Percentiles rank a stretch among this genome's conserved stretches.
Conservation (phyloP, 257 asterid species). For the Nicotiana knightiana region DNA sequence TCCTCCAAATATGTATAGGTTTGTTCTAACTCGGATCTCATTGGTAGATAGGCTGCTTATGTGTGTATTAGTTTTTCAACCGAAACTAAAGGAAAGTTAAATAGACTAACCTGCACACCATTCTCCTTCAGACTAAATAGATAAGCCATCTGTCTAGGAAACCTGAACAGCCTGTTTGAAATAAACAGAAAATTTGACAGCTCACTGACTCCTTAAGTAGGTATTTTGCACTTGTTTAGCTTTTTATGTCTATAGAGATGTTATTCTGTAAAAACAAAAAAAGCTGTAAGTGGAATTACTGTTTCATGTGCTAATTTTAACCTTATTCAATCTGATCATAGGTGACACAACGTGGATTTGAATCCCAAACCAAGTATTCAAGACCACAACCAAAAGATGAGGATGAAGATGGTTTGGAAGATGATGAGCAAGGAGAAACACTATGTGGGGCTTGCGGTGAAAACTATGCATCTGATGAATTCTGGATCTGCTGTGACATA, state of each 20-base stretch:
- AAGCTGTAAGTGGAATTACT: background rate
- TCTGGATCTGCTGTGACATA: constrained; percentile 79
- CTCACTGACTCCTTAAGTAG: background rate
- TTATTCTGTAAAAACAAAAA: background rate
- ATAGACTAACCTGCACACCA: background rate
- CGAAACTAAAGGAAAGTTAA: background rate
- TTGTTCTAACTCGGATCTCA: background rate
- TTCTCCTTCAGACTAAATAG: background rate
- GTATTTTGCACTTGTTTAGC: background rate
- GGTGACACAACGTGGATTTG: constrained; percentile 5
- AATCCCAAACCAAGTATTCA: constrained; percentile 38
- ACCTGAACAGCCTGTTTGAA: background rate
- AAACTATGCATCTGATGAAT: constrained; percentile 59
- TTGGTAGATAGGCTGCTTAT: background rate
- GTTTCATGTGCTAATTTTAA: background rate
- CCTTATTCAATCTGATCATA: background rate
- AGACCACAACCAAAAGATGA: constrained; percentile 42
- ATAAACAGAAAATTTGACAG: background rate
- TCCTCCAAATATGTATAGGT: background rate
- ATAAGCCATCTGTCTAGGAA: background rate
- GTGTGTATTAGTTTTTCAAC: background rate
- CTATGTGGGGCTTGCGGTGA: constrained; percentile 71
- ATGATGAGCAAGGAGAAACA: constrained; percentile 60
- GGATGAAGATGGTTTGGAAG: constrained; percentile 37
- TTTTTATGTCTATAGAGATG: background rate